These are phyloP conservation scores for Aspergillus neotritici DNA, from an alignment of 2,329 filamentous ascomycete species.

Conservation along the genomic window DNA sequence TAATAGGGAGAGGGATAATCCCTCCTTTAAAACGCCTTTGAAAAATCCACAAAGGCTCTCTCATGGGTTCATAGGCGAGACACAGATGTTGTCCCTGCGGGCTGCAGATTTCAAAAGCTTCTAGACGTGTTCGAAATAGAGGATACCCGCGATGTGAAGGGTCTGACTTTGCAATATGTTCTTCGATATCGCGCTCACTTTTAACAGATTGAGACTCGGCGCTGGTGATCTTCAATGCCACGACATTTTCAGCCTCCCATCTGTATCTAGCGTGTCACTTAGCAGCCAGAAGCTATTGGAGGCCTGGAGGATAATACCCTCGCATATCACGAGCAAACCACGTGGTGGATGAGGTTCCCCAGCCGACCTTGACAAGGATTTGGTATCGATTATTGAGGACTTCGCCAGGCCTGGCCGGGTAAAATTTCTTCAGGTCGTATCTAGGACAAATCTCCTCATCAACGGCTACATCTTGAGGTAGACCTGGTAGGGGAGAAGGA, in stretches of 20 bases:
- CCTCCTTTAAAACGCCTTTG: constrained; percentile 25
- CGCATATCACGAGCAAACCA: constrained; percentile 28
- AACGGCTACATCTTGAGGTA: constrained; percentile 19
- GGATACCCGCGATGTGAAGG: constrained; percentile 29
- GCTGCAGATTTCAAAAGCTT: constrained; percentile 30
- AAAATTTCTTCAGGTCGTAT: constrained; percentile 25
- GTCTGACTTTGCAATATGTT: constrained; percentile 28
- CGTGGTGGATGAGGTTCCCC: constrained; percentile 26
- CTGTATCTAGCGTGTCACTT: constrained; percentile 22
- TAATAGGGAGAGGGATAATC: constrained; percentile 29
- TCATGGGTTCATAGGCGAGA: constrained; percentile 37
- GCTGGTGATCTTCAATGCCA: constrained; percentile 27
- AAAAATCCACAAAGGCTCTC: constrained; percentile 35
- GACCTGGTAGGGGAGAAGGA: constrained; percentile 19
- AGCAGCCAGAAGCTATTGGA: constrained; percentile 11
- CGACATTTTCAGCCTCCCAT: constrained; percentile 20
- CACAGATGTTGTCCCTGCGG: constrained; percentile 30
- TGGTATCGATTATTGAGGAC: constrained; percentile 25
- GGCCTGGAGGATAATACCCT: constrained; percentile 18
- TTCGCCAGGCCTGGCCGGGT: constrained; percentile 28
- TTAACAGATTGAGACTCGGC: constrained; percentile 16
- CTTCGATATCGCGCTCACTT: constrained; percentile 29
- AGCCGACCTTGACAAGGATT: constrained; percentile 25
- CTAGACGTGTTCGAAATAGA: constrained; percentile 30
- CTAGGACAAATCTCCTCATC: constrained; percentile 27